Conservation (phyloP, 192 early-diverging fungal species). For the Entomortierella beljakovae region DNA sequence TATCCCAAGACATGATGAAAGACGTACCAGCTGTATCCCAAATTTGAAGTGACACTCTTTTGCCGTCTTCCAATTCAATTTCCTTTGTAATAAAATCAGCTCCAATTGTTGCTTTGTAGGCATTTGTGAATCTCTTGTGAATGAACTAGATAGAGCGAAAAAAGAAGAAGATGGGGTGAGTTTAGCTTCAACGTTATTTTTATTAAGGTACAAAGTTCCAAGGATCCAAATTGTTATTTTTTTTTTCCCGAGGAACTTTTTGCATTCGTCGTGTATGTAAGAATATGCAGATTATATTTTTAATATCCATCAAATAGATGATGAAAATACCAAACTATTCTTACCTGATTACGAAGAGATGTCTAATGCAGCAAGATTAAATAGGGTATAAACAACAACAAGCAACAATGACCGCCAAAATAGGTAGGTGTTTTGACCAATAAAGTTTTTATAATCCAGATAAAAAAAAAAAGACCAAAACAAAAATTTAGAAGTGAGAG, state of each 20-base stretch:
- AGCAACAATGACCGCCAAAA: not conserved
- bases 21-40: conserved; percentile 88
- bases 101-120: conserved; percentile 99
- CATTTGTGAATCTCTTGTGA: conserved; percentile 90
- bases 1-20: not conserved
- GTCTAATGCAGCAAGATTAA: conserved; percentile 21
- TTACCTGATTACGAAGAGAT: conserved; percentile 55
- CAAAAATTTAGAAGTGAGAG: not conserved
- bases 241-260: not conserved
- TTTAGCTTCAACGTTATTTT: not conserved
- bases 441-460: too few relatives aligned
- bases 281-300: not conserved
- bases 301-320: too few relatives aligned
- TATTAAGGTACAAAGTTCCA: not conserved
- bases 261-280: not conserved
- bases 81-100: conserved; percentile 99
- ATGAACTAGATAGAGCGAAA: conserved; percentile 72
- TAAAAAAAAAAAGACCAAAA: too few relatives aligned
- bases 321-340: not conserved
- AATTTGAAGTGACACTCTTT: conserved; percentile 78
- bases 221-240: not conserved
- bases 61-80: conserved; percentile 83
- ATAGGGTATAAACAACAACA: not conserved
- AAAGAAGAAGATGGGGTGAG: not conserved
- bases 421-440: too few relatives aligned